Conservation (phyloP, 2,329 filamentous ascomycete genomes). For the Metarhizium sp. region DNA sequence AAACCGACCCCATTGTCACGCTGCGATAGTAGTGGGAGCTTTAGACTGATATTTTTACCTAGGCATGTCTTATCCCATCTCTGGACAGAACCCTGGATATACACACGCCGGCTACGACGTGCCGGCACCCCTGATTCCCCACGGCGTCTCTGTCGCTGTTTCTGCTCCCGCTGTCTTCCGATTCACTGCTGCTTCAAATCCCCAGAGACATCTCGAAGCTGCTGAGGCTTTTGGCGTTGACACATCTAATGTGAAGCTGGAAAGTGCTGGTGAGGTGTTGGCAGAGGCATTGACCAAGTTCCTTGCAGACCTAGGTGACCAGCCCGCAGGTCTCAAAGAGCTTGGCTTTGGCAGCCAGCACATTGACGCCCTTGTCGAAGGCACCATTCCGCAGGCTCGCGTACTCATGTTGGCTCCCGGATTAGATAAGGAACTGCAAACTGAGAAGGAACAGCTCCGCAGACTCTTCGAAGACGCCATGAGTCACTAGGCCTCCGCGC, state of each 20-base stretch:
- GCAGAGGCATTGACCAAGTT: conserved; percentile 77
- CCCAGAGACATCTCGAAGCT: conserved; percentile 80
- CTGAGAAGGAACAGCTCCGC: conserved; percentile 63
- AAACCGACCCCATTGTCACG: neutral
- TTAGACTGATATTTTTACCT: neutral
- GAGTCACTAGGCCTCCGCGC: conserved; percentile 19
- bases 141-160: conserved; percentile 91
- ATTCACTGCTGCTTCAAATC: conserved; percentile 86
- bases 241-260: conserved; percentile 74
- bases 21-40: neutral
- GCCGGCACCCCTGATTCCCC: conserved; percentile 72
- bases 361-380: conserved; percentile 79
- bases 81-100: conserved; percentile 85
- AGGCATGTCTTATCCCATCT: conserved; percentile 97
- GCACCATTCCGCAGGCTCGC: conserved; percentile 83
- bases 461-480: conserved; percentile 56
- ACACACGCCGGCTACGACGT: conserved; percentile 81
- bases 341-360: conserved; percentile 71
- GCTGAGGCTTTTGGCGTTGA: conserved; percentile 90
- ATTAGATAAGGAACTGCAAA: conserved; percentile 58
- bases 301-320: conserved; percentile 74
- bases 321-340: conserved; percentile 75
- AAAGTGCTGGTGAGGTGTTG: conserved; percentile 82
- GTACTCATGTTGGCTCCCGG: conserved; percentile 89
- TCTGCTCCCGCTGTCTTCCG: conserved; percentile 89